phyloP scores from a whole-genome alignment of 2,329 filamentous ascomycete species.

The Botrytis squamosa region DNA sequence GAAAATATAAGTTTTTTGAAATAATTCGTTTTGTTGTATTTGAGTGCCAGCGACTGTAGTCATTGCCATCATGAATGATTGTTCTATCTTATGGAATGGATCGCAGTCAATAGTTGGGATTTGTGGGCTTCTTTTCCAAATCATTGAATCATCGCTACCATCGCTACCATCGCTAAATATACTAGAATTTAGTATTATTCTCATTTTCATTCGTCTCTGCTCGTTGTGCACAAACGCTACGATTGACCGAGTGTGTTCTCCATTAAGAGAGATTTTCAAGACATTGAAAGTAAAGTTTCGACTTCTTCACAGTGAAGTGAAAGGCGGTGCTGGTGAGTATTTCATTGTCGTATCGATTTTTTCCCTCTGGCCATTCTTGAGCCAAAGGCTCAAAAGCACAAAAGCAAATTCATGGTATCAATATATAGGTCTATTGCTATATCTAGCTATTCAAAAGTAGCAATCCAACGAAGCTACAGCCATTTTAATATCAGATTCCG shows the following conservation, averaged over 20 bases:
- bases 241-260: neutral
- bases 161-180: neutral
- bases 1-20: too few species aligned
- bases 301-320: neutral
- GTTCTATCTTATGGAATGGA: neutral
- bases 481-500: neutral
- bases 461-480: neutral
- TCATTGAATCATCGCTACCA: neutral
- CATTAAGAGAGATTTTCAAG: neutral
- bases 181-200: neutral
- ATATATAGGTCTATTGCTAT: neutral
- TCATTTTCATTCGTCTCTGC: neutral
- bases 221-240: neutral
- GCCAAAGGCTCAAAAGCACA: neutral
- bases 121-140: neutral
- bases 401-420: neutral
- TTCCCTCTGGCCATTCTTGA: neutral
- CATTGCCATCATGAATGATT: neutral
- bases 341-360: neutral
- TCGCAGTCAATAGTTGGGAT: neutral
- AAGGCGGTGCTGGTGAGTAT: neutral
- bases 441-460: conserved; percentile 17
- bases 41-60: neutral
- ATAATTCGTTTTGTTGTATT: neutral
- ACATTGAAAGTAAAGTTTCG: neutral